phyloP scores from a whole-genome alignment of 371 early-diverging fungal genomes.

The Rhizopus stolonifer region DNA sequence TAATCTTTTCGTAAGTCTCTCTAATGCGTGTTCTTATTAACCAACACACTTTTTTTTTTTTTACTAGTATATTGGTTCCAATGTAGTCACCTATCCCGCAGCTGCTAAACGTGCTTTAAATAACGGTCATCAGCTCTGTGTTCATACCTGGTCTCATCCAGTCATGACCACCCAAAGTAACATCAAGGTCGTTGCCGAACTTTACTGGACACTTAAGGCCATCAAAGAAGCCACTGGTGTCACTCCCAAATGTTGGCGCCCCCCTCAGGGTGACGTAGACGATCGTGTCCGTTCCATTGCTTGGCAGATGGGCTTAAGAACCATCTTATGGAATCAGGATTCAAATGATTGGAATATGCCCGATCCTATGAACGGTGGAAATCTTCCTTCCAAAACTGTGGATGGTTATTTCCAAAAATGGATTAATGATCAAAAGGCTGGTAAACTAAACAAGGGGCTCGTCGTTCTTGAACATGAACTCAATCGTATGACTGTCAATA shows the following conservation, averaged over 20 bases:
- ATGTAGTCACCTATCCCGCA: slow-evolving; percentile 40
- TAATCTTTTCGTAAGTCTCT: slow-evolving; percentile 24
- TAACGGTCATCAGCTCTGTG: slow-evolving; percentile 44
- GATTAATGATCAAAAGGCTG: slow-evolving; percentile 33
- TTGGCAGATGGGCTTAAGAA: slow-evolving; percentile 44
- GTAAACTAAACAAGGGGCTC: slow-evolving; percentile 31
- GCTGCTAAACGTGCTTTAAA: slow-evolving; percentile 42
- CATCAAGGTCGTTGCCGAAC: slow-evolving; percentile 52
- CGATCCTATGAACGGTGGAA: slow-evolving; percentile 32
- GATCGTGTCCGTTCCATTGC: slow-evolving; percentile 51
- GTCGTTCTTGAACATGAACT: slow-evolving; percentile 49
- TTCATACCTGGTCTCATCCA: slow-evolving; percentile 62
- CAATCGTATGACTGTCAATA: slow-evolving; percentile 40
- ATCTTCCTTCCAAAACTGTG: slow-evolving; percentile 22
- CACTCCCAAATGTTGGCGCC: slow-evolving; percentile 54
- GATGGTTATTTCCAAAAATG: slow-evolving; percentile 38
- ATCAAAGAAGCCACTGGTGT: slow-evolving; percentile 54
- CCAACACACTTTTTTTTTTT: not conserved
- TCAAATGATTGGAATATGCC: slow-evolving; percentile 30
- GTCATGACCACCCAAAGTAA: slow-evolving; percentile 49
- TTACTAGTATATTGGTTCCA: slow-evolving; percentile 49
- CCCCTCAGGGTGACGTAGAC: slow-evolving; percentile 53
- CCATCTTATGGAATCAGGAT: slow-evolving; percentile 41
- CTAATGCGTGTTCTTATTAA: not conserved
- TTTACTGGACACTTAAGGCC: slow-evolving; percentile 47